A percentile compares a stretch with the other conserved stretches of the same genome.
These are phyloP conservation scores for Colletotrichum endophyticum DNA, from an alignment of 2,329 filamentous ascomycete species.

Conservation along the genomic window DNA sequence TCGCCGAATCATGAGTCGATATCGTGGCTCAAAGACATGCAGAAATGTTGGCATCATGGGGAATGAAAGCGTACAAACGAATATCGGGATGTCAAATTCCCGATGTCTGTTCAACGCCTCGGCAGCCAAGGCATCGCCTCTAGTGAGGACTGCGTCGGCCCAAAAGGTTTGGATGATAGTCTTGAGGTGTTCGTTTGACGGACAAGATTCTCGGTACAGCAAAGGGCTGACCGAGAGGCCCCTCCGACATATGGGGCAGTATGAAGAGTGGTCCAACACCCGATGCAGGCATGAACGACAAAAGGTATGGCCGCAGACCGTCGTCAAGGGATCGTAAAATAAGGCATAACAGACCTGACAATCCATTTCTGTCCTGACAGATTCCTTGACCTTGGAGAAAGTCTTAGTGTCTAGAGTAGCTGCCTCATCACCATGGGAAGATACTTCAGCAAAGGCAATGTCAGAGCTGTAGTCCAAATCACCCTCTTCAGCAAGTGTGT, in stretches of 20 bases:
- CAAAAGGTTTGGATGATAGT: conserved; percentile 73
- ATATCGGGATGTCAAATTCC: conserved; percentile 71
- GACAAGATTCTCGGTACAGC: conserved; percentile 43
- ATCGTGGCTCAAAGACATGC: conserved; percentile 91
- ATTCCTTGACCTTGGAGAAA: conserved; percentile 64
- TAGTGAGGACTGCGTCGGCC: conserved; percentile 65
- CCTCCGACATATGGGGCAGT: conserved; percentile 83
- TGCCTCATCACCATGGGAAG: conserved; percentile 27
- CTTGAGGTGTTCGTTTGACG: conserved; percentile 67
- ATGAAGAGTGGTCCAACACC: conserved; percentile 76
- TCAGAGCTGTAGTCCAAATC: conserved; percentile 62
- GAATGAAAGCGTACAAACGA: conserved; percentile 83
- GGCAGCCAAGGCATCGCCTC: conserved; percentile 57
- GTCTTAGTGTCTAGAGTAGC: conserved; percentile 30
- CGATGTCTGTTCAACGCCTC: conserved; percentile 63
- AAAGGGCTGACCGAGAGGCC: conserved; percentile 57
- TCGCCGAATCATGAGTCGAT: conserved; percentile 86
- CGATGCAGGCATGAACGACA: conserved; percentile 81
- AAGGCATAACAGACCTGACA: conserved; percentile 88
- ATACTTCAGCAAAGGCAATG: conserved; percentile 49
- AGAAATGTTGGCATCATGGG: conserved; percentile 85
- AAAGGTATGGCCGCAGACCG: conserved; percentile 87
- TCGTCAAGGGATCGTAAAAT: conserved; percentile 83
- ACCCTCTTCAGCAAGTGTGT: conserved; percentile 67
- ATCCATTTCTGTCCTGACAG: conserved; percentile 74